phyloP scores from a whole-genome alignment of 208 protist genomes.

The Trypanosoma mega region DNA sequence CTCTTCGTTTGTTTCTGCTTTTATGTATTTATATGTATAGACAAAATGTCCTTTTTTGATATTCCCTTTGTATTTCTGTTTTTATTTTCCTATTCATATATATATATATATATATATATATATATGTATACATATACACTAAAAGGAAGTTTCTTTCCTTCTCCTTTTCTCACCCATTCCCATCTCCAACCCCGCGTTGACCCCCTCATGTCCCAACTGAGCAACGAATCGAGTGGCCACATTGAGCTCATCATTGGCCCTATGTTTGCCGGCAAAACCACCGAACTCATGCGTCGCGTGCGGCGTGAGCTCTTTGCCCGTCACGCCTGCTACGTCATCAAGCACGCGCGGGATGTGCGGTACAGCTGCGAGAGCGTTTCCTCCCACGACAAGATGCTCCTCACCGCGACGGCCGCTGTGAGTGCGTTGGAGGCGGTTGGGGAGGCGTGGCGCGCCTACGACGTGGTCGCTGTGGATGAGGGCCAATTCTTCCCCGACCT shows the following conservation, averaged over 20 bases:
- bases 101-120: too few relatives aligned
- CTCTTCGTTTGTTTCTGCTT: slow-evolving; percentile 18
- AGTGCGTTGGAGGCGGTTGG: slow-evolving; percentile 53
- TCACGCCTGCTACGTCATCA: slow-evolving; percentile 88
- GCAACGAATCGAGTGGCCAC: slow-evolving; percentile 19
- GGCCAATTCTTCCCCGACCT: slow-evolving; percentile 95
- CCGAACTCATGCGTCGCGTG: slow-evolving; percentile 92
- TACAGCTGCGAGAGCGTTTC: slow-evolving; percentile 80
- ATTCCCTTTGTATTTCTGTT: too few relatives aligned
- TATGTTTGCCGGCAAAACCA: slow-evolving; percentile 96
- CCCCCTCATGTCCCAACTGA: not conserved
- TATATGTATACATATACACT: too few relatives aligned
- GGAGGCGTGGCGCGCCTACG: slow-evolving; percentile 60
- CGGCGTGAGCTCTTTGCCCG: slow-evolving; percentile 76
- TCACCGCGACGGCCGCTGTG: slow-evolving; percentile 67
- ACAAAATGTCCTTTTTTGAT: too few relatives aligned
- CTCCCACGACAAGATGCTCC: slow-evolving; percentile 77
- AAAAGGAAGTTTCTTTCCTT: too few relatives aligned
- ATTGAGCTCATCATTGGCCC: slow-evolving; percentile 94
- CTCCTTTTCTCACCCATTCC: too few relatives aligned
- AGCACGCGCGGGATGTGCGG: slow-evolving; percentile 88
- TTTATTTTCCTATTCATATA: too few relatives aligned
- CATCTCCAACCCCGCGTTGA: slow-evolving; percentile 3
- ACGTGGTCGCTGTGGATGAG: slow-evolving; percentile 94
- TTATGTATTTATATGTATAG: slow-evolving; percentile 11